Evolutionary conservation across 768 basidiomycete genomes (phyloP), one percentile per base, ranked within the genome.

Genomic region (Tulasnella sp.): DNA sequence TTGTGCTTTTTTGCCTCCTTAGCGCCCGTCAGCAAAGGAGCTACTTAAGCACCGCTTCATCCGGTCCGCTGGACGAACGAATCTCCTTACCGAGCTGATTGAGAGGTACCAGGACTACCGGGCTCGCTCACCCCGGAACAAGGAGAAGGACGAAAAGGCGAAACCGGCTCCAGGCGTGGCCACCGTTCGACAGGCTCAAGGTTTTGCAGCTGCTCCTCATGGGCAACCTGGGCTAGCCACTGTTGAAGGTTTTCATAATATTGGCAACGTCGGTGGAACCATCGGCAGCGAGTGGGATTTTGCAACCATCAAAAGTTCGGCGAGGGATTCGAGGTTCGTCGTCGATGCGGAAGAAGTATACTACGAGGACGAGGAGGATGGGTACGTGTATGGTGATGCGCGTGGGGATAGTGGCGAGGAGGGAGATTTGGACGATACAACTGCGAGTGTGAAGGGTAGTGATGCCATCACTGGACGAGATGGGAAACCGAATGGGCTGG

Each of bases 281-380:
- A 87, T 97, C 83, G 88, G 89, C 81, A 96, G 93, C 81, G 95
- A 95, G 78, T 99, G 97, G 97, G 94, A 93, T 82, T 99, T 99
- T 82, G 96, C 96, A 80, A 96, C 94, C 1, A 85, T 95, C 79
- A 76, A 81, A 38, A 90, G 86, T 5, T 76, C 77, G 22, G 74
- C 74, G 71, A 88, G 90, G 79, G 91, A 93, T 17, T 77, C 72
- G 45, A 73, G 67, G 71, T 73, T 58, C 34, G 69, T 73, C n/a
- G 84, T 12, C 85, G 84, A 72, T 25, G 86, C 87, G 69, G 85
- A 85, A 68, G 84, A 84, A 38, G 83, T 83, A 49, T 79, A 77
- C 19, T 36, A 64, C 22, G 75, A 67, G 49, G 42, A 22, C 0
- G 76, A 77, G 52, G 42, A 15, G 31, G 74, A 72, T 0, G 76